A percentile compares a stretch with the other conserved stretches of the same genome.
These are phyloP conservation scores for Dionaea muscipula DNA, from an alignment of 179 eudicot species.

Conservation along the genomic window DNA sequence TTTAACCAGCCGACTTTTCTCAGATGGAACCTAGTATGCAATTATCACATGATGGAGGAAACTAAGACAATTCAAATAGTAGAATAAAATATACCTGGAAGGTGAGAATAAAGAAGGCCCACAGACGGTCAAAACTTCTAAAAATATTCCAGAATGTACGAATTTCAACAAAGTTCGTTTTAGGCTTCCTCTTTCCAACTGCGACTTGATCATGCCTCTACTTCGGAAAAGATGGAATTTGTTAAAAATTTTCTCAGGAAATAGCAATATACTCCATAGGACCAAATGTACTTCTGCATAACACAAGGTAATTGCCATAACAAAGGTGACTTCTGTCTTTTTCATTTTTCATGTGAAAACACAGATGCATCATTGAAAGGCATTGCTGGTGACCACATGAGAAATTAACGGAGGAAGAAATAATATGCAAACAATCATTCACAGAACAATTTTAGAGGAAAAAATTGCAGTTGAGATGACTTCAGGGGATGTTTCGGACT, in stretches of 20 bases:
- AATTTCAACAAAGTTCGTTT: constrained; percentile 90
- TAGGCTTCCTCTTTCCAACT: constrained; percentile 69
- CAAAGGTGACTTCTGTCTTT: too few species aligned
- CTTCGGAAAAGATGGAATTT: constrained; percentile 2
- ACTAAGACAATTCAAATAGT: constrained; percentile 1
- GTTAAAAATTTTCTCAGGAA: not conserved
- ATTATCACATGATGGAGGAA: constrained; percentile 2
- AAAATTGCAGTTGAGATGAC: too few species aligned
- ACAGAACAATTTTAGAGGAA: too few species aligned
- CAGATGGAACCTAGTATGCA: not conserved
- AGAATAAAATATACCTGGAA: constrained; percentile 54
- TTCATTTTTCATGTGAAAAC: too few species aligned
- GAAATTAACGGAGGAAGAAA: too few species aligned
- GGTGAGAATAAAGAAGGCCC: constrained; percentile 78
- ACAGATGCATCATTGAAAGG: too few species aligned
- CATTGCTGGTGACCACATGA: too few species aligned
- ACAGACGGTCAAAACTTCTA: constrained; percentile 93
- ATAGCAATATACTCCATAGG: not conserved
- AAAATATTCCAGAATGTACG: constrained; percentile 94
- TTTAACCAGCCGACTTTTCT: constrained; percentile 6
- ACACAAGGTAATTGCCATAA: too few species aligned
- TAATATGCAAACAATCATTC: too few species aligned
- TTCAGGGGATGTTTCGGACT: too few species aligned
- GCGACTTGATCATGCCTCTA: constrained; percentile 49
- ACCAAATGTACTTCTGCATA: too few species aligned